Base-by-base conservation (phyloP, 805 yeast genomes). In the Wickerhamiella shivajii region DNA sequence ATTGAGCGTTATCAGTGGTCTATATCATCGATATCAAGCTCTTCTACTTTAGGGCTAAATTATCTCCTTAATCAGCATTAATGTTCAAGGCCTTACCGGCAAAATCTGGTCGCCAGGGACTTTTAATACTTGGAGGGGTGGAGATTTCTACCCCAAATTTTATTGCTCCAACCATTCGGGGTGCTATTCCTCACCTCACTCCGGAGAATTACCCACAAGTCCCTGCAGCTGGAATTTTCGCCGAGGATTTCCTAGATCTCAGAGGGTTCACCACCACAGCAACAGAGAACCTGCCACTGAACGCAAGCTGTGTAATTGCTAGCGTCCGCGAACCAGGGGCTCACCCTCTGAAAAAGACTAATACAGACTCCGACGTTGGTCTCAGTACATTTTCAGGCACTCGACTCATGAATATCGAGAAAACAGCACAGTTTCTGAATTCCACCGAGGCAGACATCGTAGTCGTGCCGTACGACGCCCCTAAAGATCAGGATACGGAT, bases 181-280 rank as follows among this genome's bases (percentile, higher is more conserved):
- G 65, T 6, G 55, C 55, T 2, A 43, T 61, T 14, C 60, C 61
- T 4, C 66, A 61, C 36, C 36, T 62, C 33, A 59, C 66, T 15
- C 66, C 66, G 6, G 66, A 61, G 35, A 50, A 50, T 25, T 44
- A 40, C 39, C 33, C 44, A 22, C 29, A 27, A 8, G 36, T 46
- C 10, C 45, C 53, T 1, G 52, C 44, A 1, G 44, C 49, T 5
- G 43, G 42, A 18, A 42, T 59, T 8, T 53, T 46, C 10, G 49
- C 56, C 9, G 66, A 61, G 36, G 63, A 61, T 32, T 53, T 59
- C 36, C 36, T 52, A 31, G 64, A 60, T 32, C 24, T 30, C 1
- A 29, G 45, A 30, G 46, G 44, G 33, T 26, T 51, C 32, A 18
- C 45, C 40, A 6, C 36, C 40, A 17, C 35, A 39, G 23, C 28